These are phyloP conservation scores for Dichomitus squalens DNA, from an alignment of 1,284 basidiomycete genomes.

Conservation along the genomic window DNA sequence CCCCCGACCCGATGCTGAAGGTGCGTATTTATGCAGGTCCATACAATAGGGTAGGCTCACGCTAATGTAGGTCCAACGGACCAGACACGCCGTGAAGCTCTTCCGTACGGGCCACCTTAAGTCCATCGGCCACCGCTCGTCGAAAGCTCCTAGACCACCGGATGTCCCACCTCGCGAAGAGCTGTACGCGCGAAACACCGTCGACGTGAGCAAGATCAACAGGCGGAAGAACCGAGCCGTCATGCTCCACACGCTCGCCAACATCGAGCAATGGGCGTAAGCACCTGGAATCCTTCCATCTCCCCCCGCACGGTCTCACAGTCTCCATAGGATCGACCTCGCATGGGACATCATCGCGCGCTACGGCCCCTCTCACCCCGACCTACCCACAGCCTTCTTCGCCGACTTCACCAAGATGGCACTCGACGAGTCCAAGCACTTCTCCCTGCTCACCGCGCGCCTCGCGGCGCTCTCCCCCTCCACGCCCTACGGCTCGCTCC, in stretches of 20 bases:
- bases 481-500: slow-evolving; percentile 76
- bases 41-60: slow-evolving; percentile 1
- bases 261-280: slow-evolving; percentile 92
- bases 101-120: slow-evolving; percentile 72
- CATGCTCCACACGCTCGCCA: slow-evolving; percentile 83
- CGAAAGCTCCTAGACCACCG: slow-evolving; percentile 58
- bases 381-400: slow-evolving; percentile 76
- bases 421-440: slow-evolving; percentile 86
- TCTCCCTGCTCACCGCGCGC: slow-evolving; percentile 59
- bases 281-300: slow-evolving; percentile 32
- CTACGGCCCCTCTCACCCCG: slow-evolving; percentile 62
- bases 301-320: neutral
- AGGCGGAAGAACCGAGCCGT: slow-evolving; percentile 71
- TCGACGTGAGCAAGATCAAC: slow-evolving; percentile 64
- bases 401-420: slow-evolving; percentile 82
- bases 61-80: slow-evolving; percentile 58
- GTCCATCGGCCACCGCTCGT: slow-evolving; percentile 61
- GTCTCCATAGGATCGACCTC: slow-evolving; percentile 62
- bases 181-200: slow-evolving; percentile 50
- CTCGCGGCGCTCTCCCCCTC: slow-evolving; percentile 65
- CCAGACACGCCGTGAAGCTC: slow-evolving; percentile 66
- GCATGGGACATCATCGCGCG: slow-evolving; percentile 88
- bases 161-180: slow-evolving; percentile 72
- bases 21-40: slow-evolving; percentile 33
- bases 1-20: slow-evolving; percentile 70